Evolutionary conservation across 495 filamentous ascomycete species (phyloP).

Genomic region (Tuber melanosporum): DNA sequence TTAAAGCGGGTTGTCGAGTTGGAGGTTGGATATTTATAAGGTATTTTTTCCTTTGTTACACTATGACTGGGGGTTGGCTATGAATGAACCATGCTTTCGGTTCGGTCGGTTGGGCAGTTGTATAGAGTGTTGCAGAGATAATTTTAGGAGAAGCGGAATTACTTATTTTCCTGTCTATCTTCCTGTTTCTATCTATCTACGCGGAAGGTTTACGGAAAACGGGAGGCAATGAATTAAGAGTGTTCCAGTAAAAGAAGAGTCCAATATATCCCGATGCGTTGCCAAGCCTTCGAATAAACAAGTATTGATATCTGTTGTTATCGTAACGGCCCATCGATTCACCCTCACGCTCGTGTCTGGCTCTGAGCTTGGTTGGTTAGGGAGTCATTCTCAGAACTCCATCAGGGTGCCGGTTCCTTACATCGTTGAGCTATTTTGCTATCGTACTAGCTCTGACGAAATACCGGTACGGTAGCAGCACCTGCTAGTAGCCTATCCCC

Average conservation of each 20-base stretch:
- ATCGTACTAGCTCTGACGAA: not conserved
- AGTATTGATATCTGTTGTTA: not conserved
- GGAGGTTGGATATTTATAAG: constrained; percentile 46
- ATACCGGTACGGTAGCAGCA: too few species aligned
- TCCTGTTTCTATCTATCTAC: not conserved
- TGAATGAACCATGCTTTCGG: not conserved
- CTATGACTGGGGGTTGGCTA: not conserved
- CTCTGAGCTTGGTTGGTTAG: not conserved
- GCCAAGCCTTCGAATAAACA: not conserved
- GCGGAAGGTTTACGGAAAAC: not conserved
- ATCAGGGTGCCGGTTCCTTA: not conserved
- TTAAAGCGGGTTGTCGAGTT: constrained; percentile 57
- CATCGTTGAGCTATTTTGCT: not conserved
- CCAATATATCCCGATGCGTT: not conserved
- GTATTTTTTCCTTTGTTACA: not conserved
- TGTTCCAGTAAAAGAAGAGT: not conserved
- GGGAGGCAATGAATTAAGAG: not conserved
- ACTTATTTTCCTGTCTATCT: not conserved
- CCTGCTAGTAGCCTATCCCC: too few species aligned
- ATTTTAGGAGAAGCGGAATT: not conserved
- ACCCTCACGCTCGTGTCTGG: not conserved
- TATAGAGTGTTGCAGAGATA: not conserved
- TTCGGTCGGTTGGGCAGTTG: not conserved
- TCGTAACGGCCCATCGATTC: not conserved
- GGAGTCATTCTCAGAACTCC: not conserved